Base-by-base conservation (phyloP, 805 yeast species). In the Ogataea philodendri region DNA sequence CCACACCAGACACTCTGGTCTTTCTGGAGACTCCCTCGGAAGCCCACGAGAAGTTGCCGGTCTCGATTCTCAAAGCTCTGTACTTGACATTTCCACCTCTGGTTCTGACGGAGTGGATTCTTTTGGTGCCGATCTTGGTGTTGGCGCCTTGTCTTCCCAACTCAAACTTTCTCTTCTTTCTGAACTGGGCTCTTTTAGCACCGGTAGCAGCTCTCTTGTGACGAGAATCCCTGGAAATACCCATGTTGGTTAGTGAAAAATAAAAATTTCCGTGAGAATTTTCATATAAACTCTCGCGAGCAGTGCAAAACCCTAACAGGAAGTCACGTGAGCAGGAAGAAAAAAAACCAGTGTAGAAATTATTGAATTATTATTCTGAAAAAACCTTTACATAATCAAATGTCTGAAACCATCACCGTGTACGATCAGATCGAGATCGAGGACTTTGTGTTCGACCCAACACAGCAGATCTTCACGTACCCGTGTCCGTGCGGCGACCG, bases 171-270 rank as follows among this genome's bases (percentile, higher is more conserved):
- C 98, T 81, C 96, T 90, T 90, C 90, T 90, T 90, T 87, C 97
- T 90, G 95, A 82, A 86, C 76, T 88, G 95, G 74, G 97, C 97
- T 76, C 97, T 88, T 77, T 88, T 89, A 71, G 98, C 98, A 84
- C 98, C 98, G 68, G 98, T 89, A 74, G 94, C 95, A 65, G 97
- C 76, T 76, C 98, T 94, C 86, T 90, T 90, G 89, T 93, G 98
- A 78, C 97, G 96, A 74, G 98, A 90, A 81, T 93, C 97, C 81
- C 98, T 90, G 75, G 97, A 88, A 84, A 90, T 90, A 89, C 98
- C 97, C 98, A 90, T 90, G 72, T 71, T 84, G 53, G 40, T 22
- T 30, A 32, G 32, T 26, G 35, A 29, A 31, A 29, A 29, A 34
- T 28, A 26, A 35, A 30, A 36, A 31, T 20, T 26, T 36, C 26